Base-by-base conservation (phyloP, 2,329 filamentous ascomycete species). In the Anthostomella pinea region DNA sequence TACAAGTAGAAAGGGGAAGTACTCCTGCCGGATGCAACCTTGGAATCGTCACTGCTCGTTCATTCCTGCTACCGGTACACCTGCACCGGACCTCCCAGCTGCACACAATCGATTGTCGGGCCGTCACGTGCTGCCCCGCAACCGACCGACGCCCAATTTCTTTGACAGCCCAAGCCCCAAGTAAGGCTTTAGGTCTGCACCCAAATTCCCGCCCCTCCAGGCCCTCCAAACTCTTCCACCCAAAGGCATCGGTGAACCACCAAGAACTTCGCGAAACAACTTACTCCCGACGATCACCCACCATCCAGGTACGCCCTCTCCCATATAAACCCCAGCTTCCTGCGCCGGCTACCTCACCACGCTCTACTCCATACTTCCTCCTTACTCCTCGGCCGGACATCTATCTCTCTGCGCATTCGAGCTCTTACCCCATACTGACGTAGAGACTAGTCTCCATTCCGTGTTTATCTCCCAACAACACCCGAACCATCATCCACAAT, bases 401-500 rank as follows among this genome's bases (percentile, higher is more conserved):
- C n/a, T n/a, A n/a, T n/a, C 28, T 18, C 14, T 6, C 18, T 11
- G 10, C 30, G 5, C 30, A n/a, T 20, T 14, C 11, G 6, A n/a
- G 3, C 14, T 22, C 20, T 26, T 39, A 30, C 43, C 44, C 43
- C 46, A 49, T 43, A 49, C 46, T 49, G 43, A 49, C 46, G 43
- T 49, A 38, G 46, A 38, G 33, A 36, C 34, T 33, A 49, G 46
- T 46, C 41, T 40, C 35, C 34, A 29, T 15, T 22, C 23, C 41
- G 20, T 49, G 41, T 46, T 45, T 45, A 49, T 41, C 24, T 41
- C 34, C 30, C 25, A 36, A 41, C 31, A 28, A 38, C 25, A 24
- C 29, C 33, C 18, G 33, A 8, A 33, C 14, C 19, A 19, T 19
- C n/a, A 35, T 19, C 30, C 59, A 70, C 43, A 60, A 94, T 93